Conservation (phyloP, 257 asterid genomes). For the Coffea eugenioides region DNA sequence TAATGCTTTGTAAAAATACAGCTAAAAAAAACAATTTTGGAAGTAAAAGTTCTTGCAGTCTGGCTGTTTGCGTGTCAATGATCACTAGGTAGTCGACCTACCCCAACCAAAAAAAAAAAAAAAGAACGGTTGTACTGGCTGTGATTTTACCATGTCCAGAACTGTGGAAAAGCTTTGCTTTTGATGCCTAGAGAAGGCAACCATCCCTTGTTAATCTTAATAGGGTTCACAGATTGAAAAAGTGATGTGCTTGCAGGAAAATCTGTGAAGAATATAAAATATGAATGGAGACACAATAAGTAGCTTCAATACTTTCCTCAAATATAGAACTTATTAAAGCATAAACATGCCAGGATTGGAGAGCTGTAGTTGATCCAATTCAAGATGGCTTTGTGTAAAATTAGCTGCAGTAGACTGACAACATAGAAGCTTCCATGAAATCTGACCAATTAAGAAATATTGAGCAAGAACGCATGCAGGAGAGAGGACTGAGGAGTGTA, state of each 20-base stretch:
- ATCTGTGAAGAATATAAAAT: too few relatives aligned
- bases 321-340: neutral
- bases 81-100: too few relatives aligned
- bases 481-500: neutral
- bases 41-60: too few relatives aligned
- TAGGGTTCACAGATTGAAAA: neutral
- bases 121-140: too few relatives aligned
- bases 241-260: neutral
- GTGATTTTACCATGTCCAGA: too few relatives aligned
- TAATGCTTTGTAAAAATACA: too few relatives aligned
- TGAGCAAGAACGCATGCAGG: neutral
- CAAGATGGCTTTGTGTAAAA: too few relatives aligned
- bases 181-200: neutral
- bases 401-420: neutral
- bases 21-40: too few relatives aligned
- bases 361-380: neutral
- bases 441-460: neutral
- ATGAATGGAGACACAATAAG: too few relatives aligned
- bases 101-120: too few relatives aligned
- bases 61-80: too few relatives aligned
- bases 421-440: neutral
- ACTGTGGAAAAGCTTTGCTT: neutral
- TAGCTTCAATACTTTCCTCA: too few relatives aligned
- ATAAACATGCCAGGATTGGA: neutral
- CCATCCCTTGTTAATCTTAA: neutral